Percentiles rank a stretch among this genome's conserved stretches.
Evolutionary conservation across 345 rosid species (phyloP).

Genomic region (Ricinus communis): DNA sequence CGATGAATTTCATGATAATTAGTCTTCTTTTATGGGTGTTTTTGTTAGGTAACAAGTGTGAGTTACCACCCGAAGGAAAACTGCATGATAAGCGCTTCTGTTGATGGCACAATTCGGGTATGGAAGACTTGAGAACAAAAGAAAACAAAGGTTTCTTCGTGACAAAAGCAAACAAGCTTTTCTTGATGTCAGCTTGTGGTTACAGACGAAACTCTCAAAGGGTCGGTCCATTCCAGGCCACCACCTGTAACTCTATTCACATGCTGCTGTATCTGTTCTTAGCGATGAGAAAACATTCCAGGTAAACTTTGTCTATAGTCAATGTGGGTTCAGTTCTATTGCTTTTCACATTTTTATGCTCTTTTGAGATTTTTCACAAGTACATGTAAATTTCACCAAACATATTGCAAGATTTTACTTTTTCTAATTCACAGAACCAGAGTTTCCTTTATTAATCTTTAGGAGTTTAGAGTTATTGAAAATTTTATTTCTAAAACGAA

Average conservation of each 20-base stretch:
- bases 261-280: background rate
- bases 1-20: background rate
- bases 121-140: slow-evolving; percentile 48
- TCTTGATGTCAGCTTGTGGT: background rate
- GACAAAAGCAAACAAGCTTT: background rate
- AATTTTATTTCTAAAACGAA: no score
- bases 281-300: background rate
- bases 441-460: no score
- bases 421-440: no score
- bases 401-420: no score
- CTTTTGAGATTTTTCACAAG: no score
- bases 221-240: background rate
- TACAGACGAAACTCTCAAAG: background rate
- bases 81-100: slow-evolving; percentile 83
- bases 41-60: slow-evolving; percentile 80
- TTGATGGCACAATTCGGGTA: slow-evolving; percentile 79
- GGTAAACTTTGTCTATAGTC: no score
- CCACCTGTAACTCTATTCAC: background rate
- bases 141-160: background rate
- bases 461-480: no score
- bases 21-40: background rate
- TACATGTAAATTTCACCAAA: no score
- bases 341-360: no score
- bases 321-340: no score
- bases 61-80: slow-evolving; percentile 88